Evolutionary conservation across 2,329 filamentous ascomycete species (phyloP), one percentile per base, ranked within the genome.

Genomic region (Blastomyces gilchristii): DNA sequence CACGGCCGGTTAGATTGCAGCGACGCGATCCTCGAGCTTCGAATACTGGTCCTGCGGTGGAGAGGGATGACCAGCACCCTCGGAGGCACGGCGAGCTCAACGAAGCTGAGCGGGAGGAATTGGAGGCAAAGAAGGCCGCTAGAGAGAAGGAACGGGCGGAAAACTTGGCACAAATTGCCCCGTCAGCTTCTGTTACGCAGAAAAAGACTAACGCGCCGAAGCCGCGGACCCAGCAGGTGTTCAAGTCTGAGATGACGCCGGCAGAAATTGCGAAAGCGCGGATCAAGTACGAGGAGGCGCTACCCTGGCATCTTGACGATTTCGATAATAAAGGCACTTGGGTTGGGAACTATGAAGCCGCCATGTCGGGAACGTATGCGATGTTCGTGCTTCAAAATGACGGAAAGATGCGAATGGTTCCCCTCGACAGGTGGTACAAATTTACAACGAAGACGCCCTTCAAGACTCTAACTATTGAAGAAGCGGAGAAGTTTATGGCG

Each of bases 301-400:
- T 97, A 59, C 94, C 94, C 6, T 99, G 94, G 94, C 92, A 97
- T 73, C 77, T 99, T 45, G 94, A 99, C 73, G 94, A 99, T 74
- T 95, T 92, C 50, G 93, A 99, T 71, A 91, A 91, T 67, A 96
- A 93, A 74, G 93, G 96, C 69, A 89, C 90, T 2, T 97, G 92
- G 91, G 87, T 94, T 43, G 94, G 92, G 54, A 89, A 87, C 63
- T 97, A 97, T 69, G 89, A 97, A 70, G 88, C 89, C 34, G 90
- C 91, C 22, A 82, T 97, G 47, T 96, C 93, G 0, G 87, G 93
- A 69, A 82, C 80, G 1, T 87, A 90, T 60, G 90, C 91, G 60
- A 87, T 95, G 67, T 87, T 95, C 62, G 83, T 93, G 49, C 82
- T 90, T 53, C 87, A 91, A 43, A 83, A 86, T 47, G 82, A 85